Conservation (phyloP, 192 early-diverging fungal genomes). For the Backusella morwellensis region DNA sequence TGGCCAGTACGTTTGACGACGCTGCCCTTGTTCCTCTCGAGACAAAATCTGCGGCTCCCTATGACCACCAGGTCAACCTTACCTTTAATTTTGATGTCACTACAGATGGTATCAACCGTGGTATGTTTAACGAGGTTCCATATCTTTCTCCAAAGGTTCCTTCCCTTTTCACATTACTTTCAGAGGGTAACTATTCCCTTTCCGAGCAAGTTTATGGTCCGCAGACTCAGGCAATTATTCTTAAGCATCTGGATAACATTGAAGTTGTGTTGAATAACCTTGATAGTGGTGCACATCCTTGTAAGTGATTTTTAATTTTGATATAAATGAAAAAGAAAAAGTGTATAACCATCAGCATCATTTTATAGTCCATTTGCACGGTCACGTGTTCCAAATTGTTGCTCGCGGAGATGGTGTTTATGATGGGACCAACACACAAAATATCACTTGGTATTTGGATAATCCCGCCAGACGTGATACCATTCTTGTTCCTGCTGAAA, state of each 20-base stretch:
- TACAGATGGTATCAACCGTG: slow-evolving; percentile 75
- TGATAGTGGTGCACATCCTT: slow-evolving; percentile 66
- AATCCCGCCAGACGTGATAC: slow-evolving; percentile 78
- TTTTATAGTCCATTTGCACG: slow-evolving; percentile 65
- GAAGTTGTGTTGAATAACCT: slow-evolving; percentile 76
- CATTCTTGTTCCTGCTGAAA: slow-evolving; percentile 62
- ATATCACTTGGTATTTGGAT: slow-evolving; percentile 36
- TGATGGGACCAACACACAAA: slow-evolving; percentile 38
- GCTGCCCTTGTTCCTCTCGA: slow-evolving; percentile 48
- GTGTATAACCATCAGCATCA: not conserved
- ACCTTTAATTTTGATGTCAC: slow-evolving; percentile 65
- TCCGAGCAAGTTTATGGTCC: slow-evolving; percentile 60
- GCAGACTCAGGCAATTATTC: slow-evolving; percentile 57
- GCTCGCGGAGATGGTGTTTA: slow-evolving; percentile 57
- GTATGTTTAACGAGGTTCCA: slow-evolving; percentile 75
- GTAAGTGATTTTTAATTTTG: not conserved
- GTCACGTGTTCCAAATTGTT: slow-evolving; percentile 80
- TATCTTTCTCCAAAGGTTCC: slow-evolving; percentile 67
- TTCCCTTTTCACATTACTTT: slow-evolving; percentile 61
- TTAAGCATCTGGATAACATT: slow-evolving; percentile 60
- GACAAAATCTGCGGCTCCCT: slow-evolving; percentile 34
- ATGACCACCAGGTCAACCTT: slow-evolving; percentile 50
- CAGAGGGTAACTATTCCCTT: slow-evolving; percentile 49
- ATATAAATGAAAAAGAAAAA: not conserved
- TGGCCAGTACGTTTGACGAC: slow-evolving; percentile 57